Conservation (phyloP, 164 flowering plant genomes). For the Pachysandra terminalis region DNA sequence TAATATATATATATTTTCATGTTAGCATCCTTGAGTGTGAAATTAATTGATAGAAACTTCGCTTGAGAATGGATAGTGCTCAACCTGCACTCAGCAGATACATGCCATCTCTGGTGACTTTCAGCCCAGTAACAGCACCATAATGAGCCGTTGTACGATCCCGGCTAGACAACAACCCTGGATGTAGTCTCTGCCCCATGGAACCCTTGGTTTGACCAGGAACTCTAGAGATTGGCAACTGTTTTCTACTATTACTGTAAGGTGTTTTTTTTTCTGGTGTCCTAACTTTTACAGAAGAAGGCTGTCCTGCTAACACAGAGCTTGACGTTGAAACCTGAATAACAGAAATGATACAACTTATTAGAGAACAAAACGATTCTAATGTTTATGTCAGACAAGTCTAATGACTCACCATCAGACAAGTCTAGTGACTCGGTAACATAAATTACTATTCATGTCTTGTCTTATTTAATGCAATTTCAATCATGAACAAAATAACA, state of each 20-base stretch:
- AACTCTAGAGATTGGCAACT: constrained; percentile 28
- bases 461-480: too few species aligned
- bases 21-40: not conserved
- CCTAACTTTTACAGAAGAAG: constrained; percentile 31
- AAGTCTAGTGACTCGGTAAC: too few species aligned
- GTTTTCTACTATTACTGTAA: constrained; percentile 45
- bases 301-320: constrained; percentile 35
- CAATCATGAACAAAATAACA: too few species aligned
- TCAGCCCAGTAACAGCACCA: constrained; percentile 87
- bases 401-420: too few species aligned
- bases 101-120: constrained; percentile 83
- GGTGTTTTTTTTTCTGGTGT: constrained; percentile 39
- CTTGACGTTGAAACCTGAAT: constrained; percentile 40
- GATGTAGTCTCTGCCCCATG: constrained; percentile 64
- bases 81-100: constrained; percentile 93
- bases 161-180: constrained; percentile 81
- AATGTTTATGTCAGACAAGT: not conserved
- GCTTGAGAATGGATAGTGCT: not conserved
- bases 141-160: constrained; percentile 92
- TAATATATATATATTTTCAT: not conserved
- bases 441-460: too few species aligned
- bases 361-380: not conserved
- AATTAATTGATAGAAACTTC: not conserved
- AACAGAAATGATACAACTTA: constrained; percentile 2
- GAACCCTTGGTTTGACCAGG: constrained; percentile 43